phyloP scores from a whole-genome alignment of 148 eudicot species.

The Pouteria glomerata region DNA sequence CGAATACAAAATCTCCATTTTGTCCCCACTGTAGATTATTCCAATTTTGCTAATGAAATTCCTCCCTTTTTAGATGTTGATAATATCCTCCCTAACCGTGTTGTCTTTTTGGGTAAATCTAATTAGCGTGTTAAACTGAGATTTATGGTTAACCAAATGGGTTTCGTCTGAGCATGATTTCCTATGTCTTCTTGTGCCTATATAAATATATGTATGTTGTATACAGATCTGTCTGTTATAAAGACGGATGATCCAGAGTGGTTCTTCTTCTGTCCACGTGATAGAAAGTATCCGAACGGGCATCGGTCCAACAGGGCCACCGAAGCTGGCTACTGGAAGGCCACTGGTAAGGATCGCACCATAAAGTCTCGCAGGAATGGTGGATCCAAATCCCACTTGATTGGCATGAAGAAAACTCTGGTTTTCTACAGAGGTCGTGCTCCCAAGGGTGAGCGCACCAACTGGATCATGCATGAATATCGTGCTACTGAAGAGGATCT shows the following conservation, averaged over 20 bases:
- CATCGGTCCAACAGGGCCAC: conserved; percentile 34
- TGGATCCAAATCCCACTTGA: conserved; percentile 3
- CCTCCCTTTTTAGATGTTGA: not conserved
- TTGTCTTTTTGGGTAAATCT: not conserved
- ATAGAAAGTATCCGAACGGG: conserved; percentile 34
- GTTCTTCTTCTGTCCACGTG: conserved; percentile 40
- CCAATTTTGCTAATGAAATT: not conserved
- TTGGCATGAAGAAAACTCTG: conserved; percentile 37
- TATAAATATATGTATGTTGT: not conserved
- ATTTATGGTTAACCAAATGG: not conserved
- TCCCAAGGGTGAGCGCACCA: conserved; percentile 31
- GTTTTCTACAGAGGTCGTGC: conserved; percentile 34
- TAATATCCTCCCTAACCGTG: not conserved
- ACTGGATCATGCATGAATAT: conserved; percentile 40
- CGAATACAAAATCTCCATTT: no score
- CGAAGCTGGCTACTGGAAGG: conserved; percentile 31
- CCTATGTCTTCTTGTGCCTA: no score
- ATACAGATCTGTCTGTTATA: conserved; percentile 25
- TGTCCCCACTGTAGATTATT: not conserved
- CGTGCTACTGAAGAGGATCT: conserved; percentile 32
- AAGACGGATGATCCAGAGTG: conserved; percentile 34
- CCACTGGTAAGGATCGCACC: conserved; percentile 32
- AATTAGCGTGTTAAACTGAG: not conserved
- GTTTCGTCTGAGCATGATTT: not conserved
- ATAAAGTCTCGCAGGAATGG: conserved; percentile 20